Conservation (phyloP, 129 eudicot genomes). For the Apium graveolens region DNA sequence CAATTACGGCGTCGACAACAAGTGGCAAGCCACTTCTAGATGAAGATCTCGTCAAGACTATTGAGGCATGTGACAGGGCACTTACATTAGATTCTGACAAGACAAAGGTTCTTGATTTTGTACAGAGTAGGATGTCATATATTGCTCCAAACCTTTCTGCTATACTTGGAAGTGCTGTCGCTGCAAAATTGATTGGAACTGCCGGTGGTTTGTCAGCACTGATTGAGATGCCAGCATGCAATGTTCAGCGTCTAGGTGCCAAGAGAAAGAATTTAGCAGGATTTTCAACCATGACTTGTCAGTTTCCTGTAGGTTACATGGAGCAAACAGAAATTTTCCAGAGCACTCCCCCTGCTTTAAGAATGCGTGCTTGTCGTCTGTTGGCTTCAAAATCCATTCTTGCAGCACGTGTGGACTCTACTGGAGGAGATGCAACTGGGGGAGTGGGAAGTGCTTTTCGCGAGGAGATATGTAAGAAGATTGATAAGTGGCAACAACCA, state of each 20-base stretch:
- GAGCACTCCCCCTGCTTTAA: constrained; percentile 78
- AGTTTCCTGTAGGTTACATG: constrained; percentile 65
- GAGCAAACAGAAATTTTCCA: constrained; percentile 88
- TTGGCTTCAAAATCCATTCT: constrained; percentile 80
- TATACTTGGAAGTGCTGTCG: constrained; percentile 84
- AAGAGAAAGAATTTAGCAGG: constrained; percentile 74
- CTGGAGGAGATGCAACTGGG: constrained; percentile 86
- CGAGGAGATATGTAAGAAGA: constrained; percentile 75
- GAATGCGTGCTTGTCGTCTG: constrained; percentile 29
- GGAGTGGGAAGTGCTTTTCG: constrained; percentile 60
- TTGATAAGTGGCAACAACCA: constrained; percentile 98
- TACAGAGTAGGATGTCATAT: constrained; percentile 75
- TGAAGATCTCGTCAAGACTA: constrained; percentile 62
- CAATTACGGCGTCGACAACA: constrained; percentile 78
- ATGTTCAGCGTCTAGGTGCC: constrained; percentile 78
- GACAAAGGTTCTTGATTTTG: constrained; percentile 76
- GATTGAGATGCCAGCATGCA: constrained; percentile 84
- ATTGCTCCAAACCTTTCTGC: constrained; percentile 88
- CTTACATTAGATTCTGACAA: constrained; percentile 63
- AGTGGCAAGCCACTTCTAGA: constrained; percentile 83
- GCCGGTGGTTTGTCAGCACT: constrained; percentile 73
- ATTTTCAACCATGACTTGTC: constrained; percentile 78
- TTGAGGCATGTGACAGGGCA: no score
- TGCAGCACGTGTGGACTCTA: constrained; percentile 83
- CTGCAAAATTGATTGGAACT: constrained; percentile 81